Evolutionary conservation across 2,329 filamentous ascomycete genomes (phyloP), one percentile per base, ranked within the genome.

Genomic region (Talaromyces sp.): DNA sequence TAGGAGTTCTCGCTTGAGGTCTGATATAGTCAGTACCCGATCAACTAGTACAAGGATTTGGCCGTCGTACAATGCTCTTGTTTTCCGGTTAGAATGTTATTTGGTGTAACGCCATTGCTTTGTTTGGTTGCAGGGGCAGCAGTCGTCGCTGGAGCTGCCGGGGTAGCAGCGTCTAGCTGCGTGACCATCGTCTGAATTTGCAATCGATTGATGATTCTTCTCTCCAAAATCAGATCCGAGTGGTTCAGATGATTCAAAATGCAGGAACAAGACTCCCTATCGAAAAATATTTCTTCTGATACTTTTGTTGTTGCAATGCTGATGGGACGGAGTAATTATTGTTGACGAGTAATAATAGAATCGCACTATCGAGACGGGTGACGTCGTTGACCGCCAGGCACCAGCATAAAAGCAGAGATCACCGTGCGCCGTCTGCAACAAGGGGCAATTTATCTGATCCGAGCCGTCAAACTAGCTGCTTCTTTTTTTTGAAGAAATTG

Each of bases 1-100:
- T 68, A 99, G 88, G 73, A 99, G 89, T 78, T 99, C 95, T 74
- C 95, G 89, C 81, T 99, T 99, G 71, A 99, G 88, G 76, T 99
- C 93, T 96, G 74, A 34, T 58, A 49, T 5, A 3, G 68, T 71
- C 45, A 71, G 60, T 49, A 31, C 22, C 17, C 31, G 45, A 67
- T 29, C 31, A 67, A 51, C 15, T 29, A 29, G n/a, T 19, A 45
- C 3, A 10, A 27, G 15, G 6, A n/a, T 27, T 11, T 13, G 15
- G 13, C 7, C 27, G 45, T 2, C 89, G 72, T 78, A 96, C 93
- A 99, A 78, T 99, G 95, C 78, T 99, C 95, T 84, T 99, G 94
- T 81, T 97, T 98, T 70, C 95, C 95, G 0, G 93, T 97, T 75
- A 99, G 81, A 69, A 89, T 80, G 25, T 84, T 85, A 38, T 34